Evolutionary conservation across 192 early-diverging fungal genomes (phyloP).

Genomic region (Backusella circina): DNA sequence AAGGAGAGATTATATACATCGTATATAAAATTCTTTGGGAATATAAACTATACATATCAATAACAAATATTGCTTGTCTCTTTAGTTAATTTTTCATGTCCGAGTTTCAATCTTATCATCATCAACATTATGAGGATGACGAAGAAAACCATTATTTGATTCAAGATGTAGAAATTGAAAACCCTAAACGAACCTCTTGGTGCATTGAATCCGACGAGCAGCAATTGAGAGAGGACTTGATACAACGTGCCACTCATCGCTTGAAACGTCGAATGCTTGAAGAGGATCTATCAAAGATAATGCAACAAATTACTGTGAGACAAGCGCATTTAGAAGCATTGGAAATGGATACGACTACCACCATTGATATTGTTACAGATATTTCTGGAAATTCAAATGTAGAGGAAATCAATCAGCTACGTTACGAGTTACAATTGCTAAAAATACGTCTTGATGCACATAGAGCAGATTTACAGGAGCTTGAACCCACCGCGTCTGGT

Average conservation of each 20-base stretch:
- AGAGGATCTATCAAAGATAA: constrained; percentile 16
- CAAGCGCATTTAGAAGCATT: constrained; percentile 2
- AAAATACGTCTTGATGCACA: constrained; percentile 8
- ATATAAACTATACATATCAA: background rate
- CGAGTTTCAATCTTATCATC: background rate
- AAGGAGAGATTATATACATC: background rate
- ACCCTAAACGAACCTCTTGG: background rate
- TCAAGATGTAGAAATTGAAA: background rate
- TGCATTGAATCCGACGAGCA: background rate
- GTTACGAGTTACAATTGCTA: constrained; percentile 7
- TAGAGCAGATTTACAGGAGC: background rate
- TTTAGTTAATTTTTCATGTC: constrained; percentile 5
- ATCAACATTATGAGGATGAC: background rate
- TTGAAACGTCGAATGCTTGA: constrained; percentile 20
- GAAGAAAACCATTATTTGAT: background rate
- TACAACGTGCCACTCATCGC: constrained; percentile 19
- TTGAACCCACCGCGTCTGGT: background rate
- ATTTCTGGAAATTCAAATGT: background rate
- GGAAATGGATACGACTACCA: background rate
- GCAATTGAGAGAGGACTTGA: constrained; percentile 17
- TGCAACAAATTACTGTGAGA: background rate
- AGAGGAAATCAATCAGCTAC: background rate
- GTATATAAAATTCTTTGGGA: background rate
- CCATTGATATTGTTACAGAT: background rate
- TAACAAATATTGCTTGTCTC: background rate